Evolutionary conservation across 2,329 filamentous ascomycete species (phyloP), one percentile per base, ranked within the genome.

Genomic region (Simplicillium sp.): DNA sequence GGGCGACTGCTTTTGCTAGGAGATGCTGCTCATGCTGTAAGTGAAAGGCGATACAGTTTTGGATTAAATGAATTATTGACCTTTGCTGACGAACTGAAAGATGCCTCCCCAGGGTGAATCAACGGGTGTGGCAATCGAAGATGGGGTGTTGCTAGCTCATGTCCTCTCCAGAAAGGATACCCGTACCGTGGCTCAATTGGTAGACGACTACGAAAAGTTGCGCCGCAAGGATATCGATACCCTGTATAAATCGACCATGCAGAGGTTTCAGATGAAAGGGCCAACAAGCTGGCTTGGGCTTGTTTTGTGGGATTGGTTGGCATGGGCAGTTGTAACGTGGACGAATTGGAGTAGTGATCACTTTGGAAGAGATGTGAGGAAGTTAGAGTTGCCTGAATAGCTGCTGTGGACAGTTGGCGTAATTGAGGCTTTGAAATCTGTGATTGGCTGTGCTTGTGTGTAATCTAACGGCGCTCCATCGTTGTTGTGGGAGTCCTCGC

Each of bases 11-110:
- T 79, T 4, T 54, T 80, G 2, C 55, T 77, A 3, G 75, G 75
- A 4, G 75, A 79, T 52, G 73, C 73, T 2, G 73, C 72, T 1
- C 74, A 79, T 54, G 72, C 73, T 37, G 49, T 48, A 38, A 41
- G 49, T 42, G 15, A 4, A n/a, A 25, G 16, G 7, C 31, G 15
- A 29, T 13, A 36, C 37, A 14, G 18, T 18, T 35, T 35, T 13
- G 14, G 20, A 11, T 18, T n/a, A 29, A 14, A 2, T 28, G 13
- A 11, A 17, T 40, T 16, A 11, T 14, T 4, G 9, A 20, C 18
- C 3, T 13, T 25, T 5, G 20, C 34, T 17, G 13, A 17, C 34
- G 14, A 34, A 13, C 31, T 20, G 17, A 15, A 32, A 58, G 54
- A 72, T 72, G 68, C 67, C 68, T 3, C 68, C 69, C 3, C 67